These are phyloP conservation scores for Corymbia citriodora DNA, from an alignment of 441 rosid species.

Conservation along the genomic window DNA sequence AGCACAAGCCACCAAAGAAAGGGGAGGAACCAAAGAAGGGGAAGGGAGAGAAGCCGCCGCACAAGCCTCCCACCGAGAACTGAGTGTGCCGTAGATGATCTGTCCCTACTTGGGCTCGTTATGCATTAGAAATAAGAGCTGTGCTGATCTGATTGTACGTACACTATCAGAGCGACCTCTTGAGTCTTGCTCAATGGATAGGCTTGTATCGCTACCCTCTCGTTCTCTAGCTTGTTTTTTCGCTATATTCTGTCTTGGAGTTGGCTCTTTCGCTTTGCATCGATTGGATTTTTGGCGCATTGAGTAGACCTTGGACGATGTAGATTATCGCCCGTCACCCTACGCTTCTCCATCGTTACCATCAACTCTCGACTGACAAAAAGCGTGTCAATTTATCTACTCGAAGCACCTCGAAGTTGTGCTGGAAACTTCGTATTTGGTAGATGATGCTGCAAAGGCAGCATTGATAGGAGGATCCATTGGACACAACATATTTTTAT, in stretches of 20 bases:
- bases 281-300: neutral
- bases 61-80: neutral
- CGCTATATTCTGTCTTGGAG: neutral
- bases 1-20: neutral
- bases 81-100: neutral
- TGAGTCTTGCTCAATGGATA: neutral
- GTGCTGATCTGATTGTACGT: neutral
- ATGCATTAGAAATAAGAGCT: neutral
- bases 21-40: neutral
- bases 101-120: neutral
- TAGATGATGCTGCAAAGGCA: neutral
- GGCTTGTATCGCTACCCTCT: neutral
- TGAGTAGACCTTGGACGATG: neutral
- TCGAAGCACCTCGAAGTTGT: neutral
- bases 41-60: neutral
- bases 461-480: neutral
- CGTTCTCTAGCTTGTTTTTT: neutral
- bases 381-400: neutral
- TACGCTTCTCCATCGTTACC: neutral
- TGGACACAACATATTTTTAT: neutral
- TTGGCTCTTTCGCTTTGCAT: neutral
- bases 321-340: neutral
- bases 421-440: rapidly evolving
- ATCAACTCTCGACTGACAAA: neutral
- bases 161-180: neutral